Base-by-base conservation (phyloP, 139 green algal species). In the Coelastrella sp. region DNA sequence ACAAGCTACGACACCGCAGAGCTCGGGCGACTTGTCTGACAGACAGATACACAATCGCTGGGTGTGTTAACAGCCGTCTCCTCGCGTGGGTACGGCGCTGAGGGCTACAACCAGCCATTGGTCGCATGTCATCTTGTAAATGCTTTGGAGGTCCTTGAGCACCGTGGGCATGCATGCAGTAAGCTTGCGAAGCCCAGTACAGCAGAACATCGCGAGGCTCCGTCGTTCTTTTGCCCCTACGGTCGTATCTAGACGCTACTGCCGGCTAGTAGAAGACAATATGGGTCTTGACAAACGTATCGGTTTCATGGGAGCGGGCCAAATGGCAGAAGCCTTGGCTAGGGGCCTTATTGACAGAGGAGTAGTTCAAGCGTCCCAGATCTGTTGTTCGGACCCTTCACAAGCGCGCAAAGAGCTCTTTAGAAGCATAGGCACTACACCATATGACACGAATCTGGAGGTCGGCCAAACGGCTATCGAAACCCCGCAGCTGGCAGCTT, bases 301-400 rank as follows among this genome's bases (percentile, higher is more conserved):
- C 32, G 96, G 96, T 5, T 97, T 98, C 92, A 66, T 96, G 78
- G 94, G 94, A n/a, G 84, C 91, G 16, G 94, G 94, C 4, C 88
- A 97, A 89, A 99, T 99, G 97, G 97, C 97, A 0, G 97, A 99
- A 92, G 97, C 97, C 2, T 93, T 99, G 71, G 96, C 97, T 0
- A 90, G 93, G 0, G 97, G 97, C 6, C 97, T 99, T 68, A 95
- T 98, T n/a, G 88, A 94, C 56, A 93, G 94, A 57, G 94, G 94
- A 5, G 91, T 98, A 3, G 83, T 94, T 7, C 89, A 92, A 3
- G 79, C 92, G 0, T 88, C 89, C 4, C 88, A 95, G 61, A 95
- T 99, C 4, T 93, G 82, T 66, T 96, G 91, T 60, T 96, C 93
- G 13, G 97, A 99, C 90, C 94, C 94, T 7, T 91, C 89, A 23